A percentile compares a stretch with the other conserved stretches of the same genome.
Evolutionary conservation across 2,329 filamentous ascomycete species (phyloP).

Genomic region (Zymoseptoria passerinii): DNA sequence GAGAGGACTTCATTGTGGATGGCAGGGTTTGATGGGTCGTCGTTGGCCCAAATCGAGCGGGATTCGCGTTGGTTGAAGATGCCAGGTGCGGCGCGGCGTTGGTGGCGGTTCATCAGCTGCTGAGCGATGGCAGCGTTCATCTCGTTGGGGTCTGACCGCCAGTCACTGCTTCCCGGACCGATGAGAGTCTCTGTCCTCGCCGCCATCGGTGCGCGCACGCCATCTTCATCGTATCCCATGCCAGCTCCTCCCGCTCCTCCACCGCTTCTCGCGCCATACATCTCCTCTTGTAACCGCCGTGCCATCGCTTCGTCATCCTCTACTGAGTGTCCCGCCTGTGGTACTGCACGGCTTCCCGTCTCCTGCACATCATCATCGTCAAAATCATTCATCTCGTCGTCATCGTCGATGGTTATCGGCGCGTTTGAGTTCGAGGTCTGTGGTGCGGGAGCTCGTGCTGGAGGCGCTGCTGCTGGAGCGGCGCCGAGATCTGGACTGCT

Average conservation of each 20-base stretch:
- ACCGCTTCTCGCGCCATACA: constrained; percentile 54
- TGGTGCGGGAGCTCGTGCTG: constrained; percentile 32
- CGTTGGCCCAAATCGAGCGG: constrained; percentile 50
- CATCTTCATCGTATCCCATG: constrained; percentile 43
- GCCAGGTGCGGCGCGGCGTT: constrained; percentile 33
- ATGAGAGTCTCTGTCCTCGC: constrained; percentile 87
- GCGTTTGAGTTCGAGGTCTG: constrained; percentile 22
- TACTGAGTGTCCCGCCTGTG: constrained; percentile 25
- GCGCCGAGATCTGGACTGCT: constrained; percentile 58
- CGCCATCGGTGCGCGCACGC: constrained; percentile 80
- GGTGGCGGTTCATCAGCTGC: constrained; percentile 48
- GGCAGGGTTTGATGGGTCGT: constrained; percentile 42
- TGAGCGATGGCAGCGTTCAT: constrained; percentile 56
- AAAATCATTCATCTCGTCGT: constrained; percentile 48
- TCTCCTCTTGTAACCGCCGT: constrained; percentile 79
- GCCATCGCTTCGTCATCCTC: constrained; percentile 95
- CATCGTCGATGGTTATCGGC: constrained; percentile 67
- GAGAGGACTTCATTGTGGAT: constrained; percentile 47
- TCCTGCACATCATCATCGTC: constrained; percentile 29
- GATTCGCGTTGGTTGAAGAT: constrained; percentile 60
- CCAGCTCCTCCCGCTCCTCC: constrained; percentile 33
- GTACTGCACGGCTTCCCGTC: constrained; percentile 23
- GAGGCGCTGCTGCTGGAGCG: constrained; percentile 23
- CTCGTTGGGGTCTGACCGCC: constrained; percentile 44
- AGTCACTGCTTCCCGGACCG: constrained; percentile 53